phyloP scores from a whole-genome alignment of 2,329 filamentous ascomycete species.

The Albifimbria verrucaria region DNA sequence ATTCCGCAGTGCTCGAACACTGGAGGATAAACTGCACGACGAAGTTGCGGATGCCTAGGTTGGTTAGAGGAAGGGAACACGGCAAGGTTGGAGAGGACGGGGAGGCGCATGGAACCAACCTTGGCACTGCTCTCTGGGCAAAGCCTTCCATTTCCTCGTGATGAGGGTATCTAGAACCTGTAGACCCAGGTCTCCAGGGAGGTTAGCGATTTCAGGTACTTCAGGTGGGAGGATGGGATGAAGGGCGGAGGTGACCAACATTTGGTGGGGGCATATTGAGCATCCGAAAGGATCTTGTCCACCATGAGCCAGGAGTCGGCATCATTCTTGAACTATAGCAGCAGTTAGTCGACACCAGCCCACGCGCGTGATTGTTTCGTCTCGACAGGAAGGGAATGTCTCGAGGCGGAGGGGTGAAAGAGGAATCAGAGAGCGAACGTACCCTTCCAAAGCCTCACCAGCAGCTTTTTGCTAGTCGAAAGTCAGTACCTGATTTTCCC shows the following conservation, averaged over 20 bases:
- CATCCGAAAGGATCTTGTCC: constrained; percentile 92
- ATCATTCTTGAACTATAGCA: constrained; percentile 89
- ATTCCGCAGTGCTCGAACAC: constrained; percentile 85
- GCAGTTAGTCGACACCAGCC: constrained; percentile 11
- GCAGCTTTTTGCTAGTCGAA: constrained; percentile 84
- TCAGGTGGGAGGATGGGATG: constrained; percentile 8
- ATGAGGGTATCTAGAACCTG: constrained; percentile 98
- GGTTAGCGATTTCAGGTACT: constrained; percentile 1
- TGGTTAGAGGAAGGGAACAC: background rate
- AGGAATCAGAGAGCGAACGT: constrained; percentile 30
- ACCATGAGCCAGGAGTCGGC: constrained; percentile 97
- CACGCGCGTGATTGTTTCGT: constrained; percentile 3
- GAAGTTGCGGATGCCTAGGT: constrained; percentile 91
- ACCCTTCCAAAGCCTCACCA: constrained; percentile 89
- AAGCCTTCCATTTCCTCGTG: constrained; percentile 97
- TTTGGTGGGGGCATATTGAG: constrained; percentile 93
- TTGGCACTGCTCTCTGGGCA: constrained; percentile 93
- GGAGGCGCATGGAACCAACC: constrained; percentile 42
- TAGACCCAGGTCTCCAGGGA: constrained; percentile 67
- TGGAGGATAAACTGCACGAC: constrained; percentile 98
- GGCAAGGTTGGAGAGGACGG: constrained; percentile 5
- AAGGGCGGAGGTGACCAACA: constrained; percentile 54
- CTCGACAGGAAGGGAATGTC: background rate
- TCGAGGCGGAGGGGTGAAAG: background rate
- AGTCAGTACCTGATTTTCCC: constrained; percentile 32